A percentile compares a stretch with the other conserved stretches of the same genome.
Conservation (phyloP, 2,329 filamentous ascomycete species). For the Fusarium pininemorale region DNA sequence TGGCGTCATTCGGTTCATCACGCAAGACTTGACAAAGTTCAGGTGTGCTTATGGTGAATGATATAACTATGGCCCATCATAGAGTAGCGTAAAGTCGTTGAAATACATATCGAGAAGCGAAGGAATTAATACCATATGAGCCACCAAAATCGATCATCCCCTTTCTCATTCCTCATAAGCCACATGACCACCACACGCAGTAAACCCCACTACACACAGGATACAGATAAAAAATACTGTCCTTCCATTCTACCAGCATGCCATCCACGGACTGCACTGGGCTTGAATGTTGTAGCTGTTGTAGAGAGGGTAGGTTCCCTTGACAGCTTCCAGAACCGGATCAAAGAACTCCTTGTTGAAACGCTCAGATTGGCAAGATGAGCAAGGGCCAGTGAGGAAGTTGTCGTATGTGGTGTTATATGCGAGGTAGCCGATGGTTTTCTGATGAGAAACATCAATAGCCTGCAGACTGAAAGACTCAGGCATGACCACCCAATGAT, state of each 20-base stretch:
- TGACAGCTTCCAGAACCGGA: slow-evolving; percentile 50
- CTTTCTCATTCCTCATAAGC: neutral
- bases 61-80: slow-evolving; percentile 1
- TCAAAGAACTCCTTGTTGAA: slow-evolving; percentile 51
- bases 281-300: slow-evolving; percentile 51
- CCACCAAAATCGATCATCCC: slow-evolving; percentile 27
- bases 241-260: slow-evolving; percentile 33
- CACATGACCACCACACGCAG: slow-evolving; percentile 9
- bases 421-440: slow-evolving; percentile 47
- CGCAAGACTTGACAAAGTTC: neutral
- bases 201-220: slow-evolving; percentile 16
- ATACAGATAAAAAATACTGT: neutral
- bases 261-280: slow-evolving; percentile 52
- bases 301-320: slow-evolving; percentile 52
- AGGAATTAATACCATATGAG: slow-evolving; percentile 28
- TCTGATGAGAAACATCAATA: slow-evolving; percentile 46
- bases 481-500: slow-evolving; percentile 53
- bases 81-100: slow-evolving; percentile 21
- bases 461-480: slow-evolving; percentile 50
- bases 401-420: slow-evolving; percentile 52
- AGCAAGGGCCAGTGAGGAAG: slow-evolving; percentile 50
- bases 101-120: slow-evolving; percentile 34
- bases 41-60: neutral
- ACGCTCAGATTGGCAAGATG: slow-evolving; percentile 48
- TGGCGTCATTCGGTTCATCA: neutral